Evolutionary conservation across 2,329 filamentous ascomycete genomes (phyloP).

Genomic region (Aspergillus latus): DNA sequence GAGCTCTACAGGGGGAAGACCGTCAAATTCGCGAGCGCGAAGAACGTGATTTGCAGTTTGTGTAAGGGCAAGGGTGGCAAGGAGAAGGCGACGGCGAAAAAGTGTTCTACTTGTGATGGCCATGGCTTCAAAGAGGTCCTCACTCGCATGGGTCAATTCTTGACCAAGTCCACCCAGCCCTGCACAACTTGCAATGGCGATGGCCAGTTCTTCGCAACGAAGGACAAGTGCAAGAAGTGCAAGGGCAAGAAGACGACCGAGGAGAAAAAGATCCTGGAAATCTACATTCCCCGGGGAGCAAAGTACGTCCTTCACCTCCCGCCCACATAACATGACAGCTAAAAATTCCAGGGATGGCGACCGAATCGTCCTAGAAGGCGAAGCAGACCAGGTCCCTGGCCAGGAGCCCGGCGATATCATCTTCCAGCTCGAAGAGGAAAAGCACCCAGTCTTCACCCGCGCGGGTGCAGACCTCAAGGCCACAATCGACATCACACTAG

Average conservation of each 20-base stretch:
- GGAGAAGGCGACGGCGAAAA: slow-evolving; percentile 80
- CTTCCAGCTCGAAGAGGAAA: slow-evolving; percentile 79
- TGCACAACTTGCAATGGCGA: slow-evolving; percentile 82
- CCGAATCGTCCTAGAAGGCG: slow-evolving; percentile 83
- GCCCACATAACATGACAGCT: not conserved
- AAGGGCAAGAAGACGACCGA: slow-evolving; percentile 85
- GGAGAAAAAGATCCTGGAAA: slow-evolving; percentile 90
- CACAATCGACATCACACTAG: slow-evolving; percentile 75
- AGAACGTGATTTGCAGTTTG: slow-evolving; percentile 81
- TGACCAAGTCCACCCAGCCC: slow-evolving; percentile 74
- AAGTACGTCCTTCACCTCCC: slow-evolving; percentile 46
- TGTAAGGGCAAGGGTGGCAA: slow-evolving; percentile 91
- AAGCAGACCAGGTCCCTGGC: slow-evolving; percentile 89
- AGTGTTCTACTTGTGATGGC: slow-evolving; percentile 83
- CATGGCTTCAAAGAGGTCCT: slow-evolving; percentile 74
- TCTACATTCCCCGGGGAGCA: slow-evolving; percentile 89
- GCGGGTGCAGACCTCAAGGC: slow-evolving; percentile 82
- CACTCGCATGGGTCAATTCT: slow-evolving; percentile 79
- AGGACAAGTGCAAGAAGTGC: slow-evolving; percentile 98
- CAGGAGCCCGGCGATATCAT: slow-evolving; percentile 90
- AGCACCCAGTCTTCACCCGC: slow-evolving; percentile 78
- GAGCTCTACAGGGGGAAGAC: slow-evolving; percentile 99
- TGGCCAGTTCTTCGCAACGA: slow-evolving; percentile 88
- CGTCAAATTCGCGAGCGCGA: slow-evolving; percentile 92
- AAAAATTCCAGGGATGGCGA: slow-evolving; percentile 65